Evolutionary conservation across 2,329 filamentous ascomycete species (phyloP), one percentile per base, ranked within the genome.

Genomic region (Microthyrium microscopicum): DNA sequence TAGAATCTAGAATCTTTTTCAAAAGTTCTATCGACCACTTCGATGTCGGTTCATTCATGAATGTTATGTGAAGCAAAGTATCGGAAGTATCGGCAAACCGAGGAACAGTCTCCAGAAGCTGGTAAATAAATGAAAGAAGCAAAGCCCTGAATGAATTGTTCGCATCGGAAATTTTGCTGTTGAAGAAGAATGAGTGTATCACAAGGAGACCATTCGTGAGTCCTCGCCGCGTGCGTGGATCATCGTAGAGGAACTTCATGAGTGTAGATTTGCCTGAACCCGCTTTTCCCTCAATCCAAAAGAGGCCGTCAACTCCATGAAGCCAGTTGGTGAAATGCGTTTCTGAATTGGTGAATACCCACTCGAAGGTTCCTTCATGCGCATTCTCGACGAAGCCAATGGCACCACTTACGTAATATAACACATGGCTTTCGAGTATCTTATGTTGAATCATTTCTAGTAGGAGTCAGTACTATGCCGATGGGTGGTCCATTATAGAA

Each of bases 101-200:
- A n/a, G n/a, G n/a, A n/a, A n/a, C n/a, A n/a, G n/a, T 40, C 0
- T 49, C 17, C 0, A 71, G 44, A 0, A 71, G 44, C 25, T 71
- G 63, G 2, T 50, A 39, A 0, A 71, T 35, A 1, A 72, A 34
- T 0, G 63, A 64, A 3, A 65, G 54, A 39, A 67, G 69, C 46
- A 72, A 55, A 0, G 68, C 67, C 0, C 47, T 18, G 0, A 53
- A 50, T 0, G 63, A 57, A 33, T 51, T 64, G 29, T 71, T 62
- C 6, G 64, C 43, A 4, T 46, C 20, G 0, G 49, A 46, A 0
- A 61, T 62, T 34, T 58, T 46, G 0, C 61, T 61, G 35, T 65
- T 60, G 50, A 67, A 67, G 49, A 65, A 67, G 42, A 64, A 67
- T 1, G 54, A n/a, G n/a, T n/a, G n/a, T n/a, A n/a, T n/a, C n/a